Conservation (phyloP, 305 asterid species). For the Ruellia speciosa region DNA sequence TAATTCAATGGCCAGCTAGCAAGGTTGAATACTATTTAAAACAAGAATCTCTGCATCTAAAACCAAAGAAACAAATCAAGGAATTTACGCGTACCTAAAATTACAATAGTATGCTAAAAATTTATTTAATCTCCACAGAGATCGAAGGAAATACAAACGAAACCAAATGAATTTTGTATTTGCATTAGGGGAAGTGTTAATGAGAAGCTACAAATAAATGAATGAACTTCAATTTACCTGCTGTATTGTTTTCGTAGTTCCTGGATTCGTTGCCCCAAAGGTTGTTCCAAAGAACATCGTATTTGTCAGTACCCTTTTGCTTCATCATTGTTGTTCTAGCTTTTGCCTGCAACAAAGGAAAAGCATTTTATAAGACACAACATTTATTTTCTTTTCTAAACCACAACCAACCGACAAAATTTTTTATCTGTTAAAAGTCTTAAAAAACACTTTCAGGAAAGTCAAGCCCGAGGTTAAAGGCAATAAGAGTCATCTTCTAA, state of each 20-base stretch:
- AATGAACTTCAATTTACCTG: constrained; percentile 30
- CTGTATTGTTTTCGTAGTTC: constrained; percentile 26
- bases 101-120: background rate
- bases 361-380: constrained; percentile 7
- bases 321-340: constrained; percentile 68
- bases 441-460: no score
- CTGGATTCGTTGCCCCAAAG: constrained; percentile 54
- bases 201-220: background rate
- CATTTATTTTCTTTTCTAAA: no score
- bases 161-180: background rate
- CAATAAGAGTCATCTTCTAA: no score
- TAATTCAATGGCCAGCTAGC: no score
- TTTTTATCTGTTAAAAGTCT: no score
- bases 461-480: no score
- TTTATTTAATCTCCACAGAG: background rate
- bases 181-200: background rate
- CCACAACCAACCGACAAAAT: no score
- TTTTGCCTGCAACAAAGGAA: constrained; percentile 42
- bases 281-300: constrained; percentile 61
- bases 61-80: background rate
- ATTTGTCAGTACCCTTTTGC: constrained; percentile 55
- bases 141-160: constrained; percentile 3
- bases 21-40: background rate
- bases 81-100: background rate
- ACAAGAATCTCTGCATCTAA: no score